Percentiles rank a stretch among this genome's conserved stretches.
Conservation (phyloP, 306 rosid species). For the Casuarina cunninghamiana region DNA sequence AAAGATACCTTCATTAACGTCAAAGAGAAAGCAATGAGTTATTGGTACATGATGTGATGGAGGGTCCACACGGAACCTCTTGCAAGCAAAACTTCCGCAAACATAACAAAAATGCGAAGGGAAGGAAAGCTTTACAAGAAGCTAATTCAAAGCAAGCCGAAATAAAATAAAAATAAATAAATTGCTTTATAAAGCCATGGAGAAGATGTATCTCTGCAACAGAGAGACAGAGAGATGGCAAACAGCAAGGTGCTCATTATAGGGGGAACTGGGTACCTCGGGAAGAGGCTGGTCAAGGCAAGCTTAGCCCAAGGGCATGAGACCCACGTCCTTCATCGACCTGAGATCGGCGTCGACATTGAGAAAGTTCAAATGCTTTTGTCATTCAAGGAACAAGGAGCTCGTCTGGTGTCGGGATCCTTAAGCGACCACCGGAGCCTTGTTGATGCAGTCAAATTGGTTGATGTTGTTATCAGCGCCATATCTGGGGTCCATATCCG, state of each 20-base stretch:
- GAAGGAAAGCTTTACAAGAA: too few species aligned
- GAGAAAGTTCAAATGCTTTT: slow-evolving; percentile 67
- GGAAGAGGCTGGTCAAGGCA: slow-evolving; percentile 73
- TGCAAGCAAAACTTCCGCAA: too few species aligned
- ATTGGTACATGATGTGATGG: too few species aligned
- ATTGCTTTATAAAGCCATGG: too few species aligned
- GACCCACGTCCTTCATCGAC: slow-evolving; percentile 57
- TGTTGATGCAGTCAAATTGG: slow-evolving; percentile 57
- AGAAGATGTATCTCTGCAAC: too few species aligned
- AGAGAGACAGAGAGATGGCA: slow-evolving; percentile 19
- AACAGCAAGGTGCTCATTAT: slow-evolving; percentile 60
- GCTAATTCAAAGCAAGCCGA: too few species aligned
- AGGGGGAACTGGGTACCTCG: slow-evolving; percentile 84
- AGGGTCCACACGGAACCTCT: too few species aligned
- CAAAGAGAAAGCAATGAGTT: too few species aligned
- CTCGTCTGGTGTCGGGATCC: slow-evolving; percentile 51
- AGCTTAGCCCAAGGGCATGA: slow-evolving; percentile 54
- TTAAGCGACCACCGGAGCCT: slow-evolving; percentile 50
- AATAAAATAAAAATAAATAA: too few species aligned
- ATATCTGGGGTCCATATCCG: slow-evolving; percentile 73
- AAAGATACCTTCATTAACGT: too few species aligned
- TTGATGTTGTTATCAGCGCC: slow-evolving; percentile 69
- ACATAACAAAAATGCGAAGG: too few species aligned
- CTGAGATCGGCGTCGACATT: slow-evolving; percentile 69
- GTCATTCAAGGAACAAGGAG: slow-evolving; percentile 62